These are phyloP conservation scores for Bryoerythrophyllum caledonicum DNA, from an alignment of 225 moss, liverwort and hornwort genomes.

Conservation along the genomic window DNA sequence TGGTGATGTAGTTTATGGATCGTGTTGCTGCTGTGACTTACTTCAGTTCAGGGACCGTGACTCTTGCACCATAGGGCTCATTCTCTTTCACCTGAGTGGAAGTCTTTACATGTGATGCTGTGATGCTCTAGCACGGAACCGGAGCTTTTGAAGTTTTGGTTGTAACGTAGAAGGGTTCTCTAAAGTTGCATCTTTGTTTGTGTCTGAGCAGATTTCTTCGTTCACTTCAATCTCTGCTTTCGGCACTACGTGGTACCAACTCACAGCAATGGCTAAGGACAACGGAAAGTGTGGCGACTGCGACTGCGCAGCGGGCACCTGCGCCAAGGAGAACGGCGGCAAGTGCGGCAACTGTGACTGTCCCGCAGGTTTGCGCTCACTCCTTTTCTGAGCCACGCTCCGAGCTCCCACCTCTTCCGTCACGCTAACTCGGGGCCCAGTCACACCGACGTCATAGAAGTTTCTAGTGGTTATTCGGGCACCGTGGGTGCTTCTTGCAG, in stretches of 20 bases:
- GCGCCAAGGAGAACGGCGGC: constrained; percentile 55
- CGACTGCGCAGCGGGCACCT: constrained; percentile 49
- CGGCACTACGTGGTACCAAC: not conserved
- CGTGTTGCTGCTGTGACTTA: no score
- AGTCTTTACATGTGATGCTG: no score
- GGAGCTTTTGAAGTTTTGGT: not conserved
- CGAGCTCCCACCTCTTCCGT: not conserved
- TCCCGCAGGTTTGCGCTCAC: constrained; percentile 20
- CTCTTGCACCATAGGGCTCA: no score
- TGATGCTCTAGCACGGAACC: no score
- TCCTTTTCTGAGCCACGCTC: not conserved
- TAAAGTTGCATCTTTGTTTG: no score
- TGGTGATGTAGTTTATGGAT: no score
- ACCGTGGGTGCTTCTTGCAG: not conserved
- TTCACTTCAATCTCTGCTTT: not conserved
- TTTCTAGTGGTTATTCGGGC: no score
- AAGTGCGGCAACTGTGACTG: constrained; percentile 54
- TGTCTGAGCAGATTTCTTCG: not conserved
- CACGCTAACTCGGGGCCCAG: not conserved
- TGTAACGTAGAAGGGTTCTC: not conserved
- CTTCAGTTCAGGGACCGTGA: no score
- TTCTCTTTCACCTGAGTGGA: no score
- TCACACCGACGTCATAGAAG: not conserved
- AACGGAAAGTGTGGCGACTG: constrained; percentile 51
- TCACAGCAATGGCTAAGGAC: constrained; percentile 42